Percentiles rank a stretch among this genome's conserved stretches.
Conservation (phyloP, 2,329 filamentous ascomycete species). For the Penicillium brevicompactum region DNA sequence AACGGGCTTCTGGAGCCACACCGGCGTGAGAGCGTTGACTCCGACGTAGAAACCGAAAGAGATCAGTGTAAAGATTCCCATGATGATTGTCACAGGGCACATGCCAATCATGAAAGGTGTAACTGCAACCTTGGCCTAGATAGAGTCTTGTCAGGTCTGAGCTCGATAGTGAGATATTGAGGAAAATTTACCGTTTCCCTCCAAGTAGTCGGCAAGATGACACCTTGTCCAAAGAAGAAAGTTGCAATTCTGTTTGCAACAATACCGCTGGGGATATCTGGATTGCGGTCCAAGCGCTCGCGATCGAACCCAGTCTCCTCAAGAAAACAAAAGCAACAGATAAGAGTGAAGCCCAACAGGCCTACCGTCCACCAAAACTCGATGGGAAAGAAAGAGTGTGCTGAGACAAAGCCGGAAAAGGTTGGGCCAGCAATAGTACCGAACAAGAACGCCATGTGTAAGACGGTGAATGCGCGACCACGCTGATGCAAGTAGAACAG, state of each 20-base stretch:
- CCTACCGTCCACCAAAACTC: slow-evolving; percentile 51
- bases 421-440: slow-evolving; percentile 43
- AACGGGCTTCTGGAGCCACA: slow-evolving; percentile 44
- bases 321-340: slow-evolving; percentile 41
- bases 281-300: slow-evolving; percentile 17
- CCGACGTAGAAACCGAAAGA: slow-evolving; percentile 40
- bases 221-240: slow-evolving; percentile 28
- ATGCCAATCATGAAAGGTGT: slow-evolving; percentile 31
- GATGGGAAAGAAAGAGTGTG: slow-evolving; percentile 37
- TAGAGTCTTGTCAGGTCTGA: slow-evolving; percentile 1
- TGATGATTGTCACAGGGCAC: slow-evolving; percentile 41
- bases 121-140: slow-evolving; percentile 23
- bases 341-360: slow-evolving; percentile 34
- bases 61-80: slow-evolving; percentile 41
- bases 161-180: not conserved
- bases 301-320: slow-evolving; percentile 45
- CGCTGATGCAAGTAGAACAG: slow-evolving; percentile 49
- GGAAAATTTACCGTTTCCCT: slow-evolving; percentile 22
- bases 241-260: slow-evolving; percentile 28
- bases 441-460: slow-evolving; percentile 41
- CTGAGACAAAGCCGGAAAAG: slow-evolving; percentile 44
- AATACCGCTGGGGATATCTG: slow-evolving; percentile 17
- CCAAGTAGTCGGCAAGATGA: slow-evolving; percentile 26
- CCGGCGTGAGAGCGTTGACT: slow-evolving; percentile 36
- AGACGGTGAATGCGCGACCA: slow-evolving; percentile 42